Evolutionary conservation across 139 green algal species (phyloP).

Genomic region (Chlamydomonas eustigma): DNA sequence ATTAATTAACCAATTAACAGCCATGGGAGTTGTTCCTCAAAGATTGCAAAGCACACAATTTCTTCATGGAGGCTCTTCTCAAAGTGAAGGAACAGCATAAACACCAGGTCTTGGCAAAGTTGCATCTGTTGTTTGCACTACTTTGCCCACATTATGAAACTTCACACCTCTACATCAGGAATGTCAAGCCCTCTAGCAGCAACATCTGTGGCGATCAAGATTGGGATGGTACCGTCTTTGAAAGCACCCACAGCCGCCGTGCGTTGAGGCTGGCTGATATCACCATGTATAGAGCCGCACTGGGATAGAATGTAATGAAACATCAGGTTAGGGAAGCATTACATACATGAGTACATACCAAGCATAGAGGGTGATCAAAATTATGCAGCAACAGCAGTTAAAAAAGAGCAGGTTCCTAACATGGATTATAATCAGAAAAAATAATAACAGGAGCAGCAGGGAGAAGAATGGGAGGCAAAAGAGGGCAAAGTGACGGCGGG

Average conservation of each 20-base stretch:
- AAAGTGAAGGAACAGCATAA: too few relatives aligned
- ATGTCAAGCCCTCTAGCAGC: conserved; percentile 89
- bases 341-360: not conserved
- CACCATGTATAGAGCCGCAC: conserved; percentile 79
- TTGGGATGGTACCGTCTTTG: conserved; percentile 48
- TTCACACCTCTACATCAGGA: conserved; percentile 57
- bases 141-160: too few relatives aligned
- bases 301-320: conserved; percentile 13
- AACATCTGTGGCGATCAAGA: conserved; percentile 87
- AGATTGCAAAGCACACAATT: too few relatives aligned
- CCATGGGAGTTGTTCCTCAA: too few relatives aligned
- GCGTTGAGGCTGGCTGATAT: conserved; percentile 79
- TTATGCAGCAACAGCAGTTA: not conserved
- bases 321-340: too few relatives aligned
- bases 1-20: too few relatives aligned
- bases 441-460: too few relatives aligned
- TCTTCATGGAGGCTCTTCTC: too few relatives aligned
- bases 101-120: too few relatives aligned
- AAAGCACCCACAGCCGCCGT: conserved; percentile 78
- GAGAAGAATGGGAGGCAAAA: not conserved
- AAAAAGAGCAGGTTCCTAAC: not conserved
- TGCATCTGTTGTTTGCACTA: too few relatives aligned
- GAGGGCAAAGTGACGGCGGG: too few relatives aligned
- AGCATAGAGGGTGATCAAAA: not conserved
- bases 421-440: not conserved